Evolutionary conservation across 2,329 filamentous ascomycete species (phyloP).

Genomic region (Botrytis sinoallii): DNA sequence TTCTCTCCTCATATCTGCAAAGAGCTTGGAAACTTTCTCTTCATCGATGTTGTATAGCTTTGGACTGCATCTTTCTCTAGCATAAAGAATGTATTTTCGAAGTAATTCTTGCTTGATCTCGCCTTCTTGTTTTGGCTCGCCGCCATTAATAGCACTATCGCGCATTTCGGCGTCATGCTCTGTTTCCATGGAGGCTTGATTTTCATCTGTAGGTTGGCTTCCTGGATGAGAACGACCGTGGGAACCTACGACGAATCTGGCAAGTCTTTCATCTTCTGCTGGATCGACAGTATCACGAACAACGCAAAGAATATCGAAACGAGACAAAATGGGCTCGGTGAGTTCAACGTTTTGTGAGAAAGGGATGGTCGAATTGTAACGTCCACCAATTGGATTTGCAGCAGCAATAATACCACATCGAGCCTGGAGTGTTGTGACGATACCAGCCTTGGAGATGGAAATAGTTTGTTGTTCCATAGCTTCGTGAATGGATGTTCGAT

Average conservation of each 20-base stretch:
- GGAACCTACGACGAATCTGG: conserved; percentile 90
- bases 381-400: conserved; percentile 91
- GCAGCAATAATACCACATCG: conserved; percentile 95
- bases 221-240: conserved; percentile 85
- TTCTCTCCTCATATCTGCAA: conserved; percentile 94
- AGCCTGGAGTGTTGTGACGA: conserved; percentile 94
- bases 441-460: conserved; percentile 97
- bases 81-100: conserved; percentile 95
- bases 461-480: conserved; percentile 99
- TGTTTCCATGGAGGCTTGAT: conserved; percentile 58
- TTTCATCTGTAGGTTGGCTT: conserved; percentile 46
- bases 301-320: conserved; percentile 96
- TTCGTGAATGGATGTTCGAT: conserved; percentile 97
- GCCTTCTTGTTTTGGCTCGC: conserved; percentile 53
- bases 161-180: conserved; percentile 53
- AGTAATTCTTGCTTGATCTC: conserved; percentile 88
- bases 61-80: conserved; percentile 80
- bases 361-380: conserved; percentile 94
- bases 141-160: conserved; percentile 42
- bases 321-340: conserved; percentile 94
- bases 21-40: conserved; percentile 91
- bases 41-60: conserved; percentile 98
- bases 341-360: conserved; percentile 96
- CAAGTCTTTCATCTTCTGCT: conserved; percentile 84
- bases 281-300: conserved; percentile 95